Conservation (phyloP, 202 grass and related monocot genomes). For the Setaria viridis region DNA sequence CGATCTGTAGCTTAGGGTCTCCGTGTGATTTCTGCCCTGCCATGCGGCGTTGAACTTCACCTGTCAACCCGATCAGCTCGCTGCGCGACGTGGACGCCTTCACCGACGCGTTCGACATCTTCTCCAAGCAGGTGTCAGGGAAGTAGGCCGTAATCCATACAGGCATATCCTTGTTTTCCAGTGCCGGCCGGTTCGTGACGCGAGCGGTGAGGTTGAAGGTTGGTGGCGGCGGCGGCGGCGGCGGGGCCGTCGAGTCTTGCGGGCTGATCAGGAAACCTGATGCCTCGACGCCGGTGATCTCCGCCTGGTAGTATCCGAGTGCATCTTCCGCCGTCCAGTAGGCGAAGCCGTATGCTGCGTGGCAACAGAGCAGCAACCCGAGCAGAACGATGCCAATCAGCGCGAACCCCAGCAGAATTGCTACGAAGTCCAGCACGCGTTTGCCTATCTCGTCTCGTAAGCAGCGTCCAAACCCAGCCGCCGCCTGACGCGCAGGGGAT, state of each 20-base stretch:
- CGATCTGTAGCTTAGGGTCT: not conserved
- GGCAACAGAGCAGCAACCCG: not conserved
- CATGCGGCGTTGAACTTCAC: not conserved
- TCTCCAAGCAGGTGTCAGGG: not conserved
- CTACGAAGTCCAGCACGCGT: not conserved
- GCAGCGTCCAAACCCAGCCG: no score
- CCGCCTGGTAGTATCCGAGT: not conserved
- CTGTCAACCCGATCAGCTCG: not conserved
- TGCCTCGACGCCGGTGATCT: constrained; percentile 8
- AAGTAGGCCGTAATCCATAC: not conserved
- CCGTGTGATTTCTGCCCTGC: not conserved
- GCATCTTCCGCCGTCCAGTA: not conserved
- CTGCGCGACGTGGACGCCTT: not conserved
- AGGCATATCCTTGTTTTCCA: not conserved
- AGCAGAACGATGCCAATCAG: not conserved
- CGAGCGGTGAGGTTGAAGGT: constrained; percentile 24
- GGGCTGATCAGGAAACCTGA: not conserved
- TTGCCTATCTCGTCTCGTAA: not conserved
- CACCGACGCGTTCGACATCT: not conserved
- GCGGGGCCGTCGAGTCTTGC: no score
- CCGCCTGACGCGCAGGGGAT: no score
- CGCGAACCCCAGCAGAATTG: not conserved
- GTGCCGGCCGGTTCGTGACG: not conserved
- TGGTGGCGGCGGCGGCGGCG: no score
- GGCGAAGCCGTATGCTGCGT: not conserved